Evolutionary conservation across 495 filamentous ascomycete genomes (phyloP), one percentile per base, ranked within the genome.

Genomic region (Endocarpon pusillum): DNA sequence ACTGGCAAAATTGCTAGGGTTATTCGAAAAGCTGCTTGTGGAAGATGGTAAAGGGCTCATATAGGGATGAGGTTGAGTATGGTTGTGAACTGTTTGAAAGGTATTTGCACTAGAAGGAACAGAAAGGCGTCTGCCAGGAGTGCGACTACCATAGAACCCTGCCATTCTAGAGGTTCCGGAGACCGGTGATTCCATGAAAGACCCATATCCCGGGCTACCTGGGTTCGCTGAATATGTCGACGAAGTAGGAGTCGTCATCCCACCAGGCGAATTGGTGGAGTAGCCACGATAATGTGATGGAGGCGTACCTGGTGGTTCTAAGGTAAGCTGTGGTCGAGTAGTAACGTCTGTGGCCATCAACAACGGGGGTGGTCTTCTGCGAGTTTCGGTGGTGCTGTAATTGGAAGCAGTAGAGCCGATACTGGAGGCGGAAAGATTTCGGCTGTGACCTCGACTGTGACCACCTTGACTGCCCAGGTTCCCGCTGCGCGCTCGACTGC

Each of bases 381-480:
- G 69, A 6, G 58, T 47, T 37, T 65, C 59, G n/a, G 44, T 41
- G 26, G 41, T 42, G 42, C 72, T 76, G 37, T 75, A 79, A 34
- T 62, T 75, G 4, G 85, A 87, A 14, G 69, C 56, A 2, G 80
- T 75, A 1, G 82, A 85, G 17, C 75, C 61, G 37, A 92, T 76
- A 48, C 81, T 93, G 0, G 85, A 92, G 8, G 80, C 69, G 3
- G 85, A 94, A 6, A 91, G 57, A 46, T 92, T 93, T 24, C 77
- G 59, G 41, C 73, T 78, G 48, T 94, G 85, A 2, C 83, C 82
- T 25, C 84, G 65, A 33, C 61, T 69, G 34, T 73, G 73, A 9
- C 73, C 65, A 6, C 71, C 70, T 53, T 78, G 49, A 55, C 70
- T 77, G 21, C 79, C 54, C 16, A 64, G 68, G 3, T 85, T 94